Evolutionary conservation across 495 filamentous ascomycete genomes (phyloP).

Genomic region (Xylaria scruposa): DNA sequence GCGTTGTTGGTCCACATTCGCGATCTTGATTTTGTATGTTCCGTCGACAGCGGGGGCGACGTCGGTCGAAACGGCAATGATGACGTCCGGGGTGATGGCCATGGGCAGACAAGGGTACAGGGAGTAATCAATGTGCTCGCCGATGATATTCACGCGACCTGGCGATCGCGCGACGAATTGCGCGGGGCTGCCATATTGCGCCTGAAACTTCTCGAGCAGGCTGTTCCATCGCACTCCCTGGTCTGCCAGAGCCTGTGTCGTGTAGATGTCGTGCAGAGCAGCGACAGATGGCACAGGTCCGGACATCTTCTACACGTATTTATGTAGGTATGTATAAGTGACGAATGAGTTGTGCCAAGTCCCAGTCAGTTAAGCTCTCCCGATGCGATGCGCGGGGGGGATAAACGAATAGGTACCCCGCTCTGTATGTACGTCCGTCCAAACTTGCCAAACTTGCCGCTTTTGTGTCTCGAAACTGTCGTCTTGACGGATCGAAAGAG

Average conservation of each 20-base stretch:
- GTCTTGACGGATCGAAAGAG: not conserved
- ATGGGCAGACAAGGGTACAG: slow-evolving; percentile 96
- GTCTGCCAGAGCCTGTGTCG: slow-evolving; percentile 59
- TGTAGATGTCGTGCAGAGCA: slow-evolving; percentile 72
- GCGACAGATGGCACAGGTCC: slow-evolving; percentile 64
- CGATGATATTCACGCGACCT: slow-evolving; percentile 96
- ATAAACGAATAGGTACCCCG: slow-evolving; percentile 1
- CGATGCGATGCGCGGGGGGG: slow-evolving; percentile 2
- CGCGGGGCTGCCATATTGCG: slow-evolving; percentile 71
- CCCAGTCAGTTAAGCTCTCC: not conserved
- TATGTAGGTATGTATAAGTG: not conserved
- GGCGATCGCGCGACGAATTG: slow-evolving; percentile 90
- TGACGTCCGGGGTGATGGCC: slow-evolving; percentile 87
- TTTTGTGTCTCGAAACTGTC: not conserved
- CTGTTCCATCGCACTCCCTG: slow-evolving; percentile 73
- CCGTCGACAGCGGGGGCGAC: slow-evolving; percentile 44
- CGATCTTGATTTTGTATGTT: slow-evolving; percentile 61
- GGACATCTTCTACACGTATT: slow-evolving; percentile 50
- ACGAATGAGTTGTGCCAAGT: not conserved
- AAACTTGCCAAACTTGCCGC: not conserved
- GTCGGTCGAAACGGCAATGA: slow-evolving; percentile 80
- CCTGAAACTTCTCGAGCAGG: slow-evolving; percentile 74
- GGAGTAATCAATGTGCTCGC: slow-evolving; percentile 99
- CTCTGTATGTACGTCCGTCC: not conserved
- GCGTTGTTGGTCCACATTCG: slow-evolving; percentile 78